Base-by-base conservation (phyloP, 305 asterid species). In the Fraxinus xanthoxyloides region DNA sequence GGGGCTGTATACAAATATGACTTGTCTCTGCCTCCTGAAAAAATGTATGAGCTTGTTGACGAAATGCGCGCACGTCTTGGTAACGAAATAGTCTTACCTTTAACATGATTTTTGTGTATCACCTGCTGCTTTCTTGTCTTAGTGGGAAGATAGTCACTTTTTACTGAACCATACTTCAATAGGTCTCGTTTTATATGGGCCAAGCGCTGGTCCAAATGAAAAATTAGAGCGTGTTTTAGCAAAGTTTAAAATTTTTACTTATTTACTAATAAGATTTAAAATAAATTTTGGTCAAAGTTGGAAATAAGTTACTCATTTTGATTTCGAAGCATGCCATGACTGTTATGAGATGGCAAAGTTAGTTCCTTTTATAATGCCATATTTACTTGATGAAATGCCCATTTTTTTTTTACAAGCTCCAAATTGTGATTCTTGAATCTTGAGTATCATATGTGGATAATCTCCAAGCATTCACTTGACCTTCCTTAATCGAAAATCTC, bases 1-100 rank as follows among this genome's bases (percentile, higher is more conserved):
- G 99, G 99, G 77, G 98, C 97, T 51, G 94, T 89, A 31, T 96
- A 91, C 87, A 96, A 96, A 86, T 96, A 96, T 76, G 99, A 96
- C 89, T 85, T 94, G 85, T 96, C 99, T 36, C 85, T 96, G 75
- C 99, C 99, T 77, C 89, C 89, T 72, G 97, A 86, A 78, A 92
- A 92, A 90, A 90, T 96, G 92, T 94, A 96, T 78, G 97, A 90
- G 79, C 93, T 96, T 84, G 98, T 96, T 75, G 93, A 86, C 87
- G 98, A 93, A 88, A 92, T 93, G 95, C 91, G 98, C 73, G 85
- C 74, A 79, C 94, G 94, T 43, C 92, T 96, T 38, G 99, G 99
- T 95, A 92, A 89, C 38, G 36, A 70, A 10, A 5, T 70, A 23
- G 78, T 72, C 69, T 72, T 67, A 32, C 34, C 21, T 38, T 74